A percentile compares a stretch with the other conserved stretches of the same genome.
Conservation (phyloP, 202 grass and related monocot genomes). For the Zoysia matrella region DNA sequence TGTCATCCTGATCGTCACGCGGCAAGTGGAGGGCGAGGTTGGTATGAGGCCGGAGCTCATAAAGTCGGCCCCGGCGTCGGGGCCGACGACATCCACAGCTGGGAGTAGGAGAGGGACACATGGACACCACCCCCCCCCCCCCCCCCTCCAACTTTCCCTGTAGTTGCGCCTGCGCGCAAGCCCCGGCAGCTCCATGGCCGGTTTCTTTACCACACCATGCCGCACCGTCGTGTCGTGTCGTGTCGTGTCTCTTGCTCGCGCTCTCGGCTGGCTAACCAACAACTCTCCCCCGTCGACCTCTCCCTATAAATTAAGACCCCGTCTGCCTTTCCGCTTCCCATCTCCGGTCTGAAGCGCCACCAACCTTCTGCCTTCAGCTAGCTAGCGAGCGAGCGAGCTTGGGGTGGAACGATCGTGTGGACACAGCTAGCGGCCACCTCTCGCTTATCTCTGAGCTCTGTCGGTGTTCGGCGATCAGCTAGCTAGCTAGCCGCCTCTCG, state of each 20-base stretch:
- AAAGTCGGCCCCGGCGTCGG: not conserved
- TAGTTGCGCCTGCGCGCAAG: not conserved
- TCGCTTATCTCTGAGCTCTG: not conserved
- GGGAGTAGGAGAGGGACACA: slow-evolving; percentile 12
- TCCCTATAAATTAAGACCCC: slow-evolving; percentile 56
- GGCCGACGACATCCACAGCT: not conserved
- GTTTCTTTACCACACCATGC: not conserved
- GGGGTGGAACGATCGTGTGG: too few relatives aligned
- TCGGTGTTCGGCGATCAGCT: too few relatives aligned
- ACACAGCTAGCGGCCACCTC: too few relatives aligned
- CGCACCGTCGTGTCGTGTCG: not conserved
- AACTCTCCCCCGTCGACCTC: not conserved
- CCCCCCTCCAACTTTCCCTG: not conserved
- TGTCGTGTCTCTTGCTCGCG: not conserved
- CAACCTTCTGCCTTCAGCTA: too few relatives aligned
- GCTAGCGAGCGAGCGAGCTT: too few relatives aligned
- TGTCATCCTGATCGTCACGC: slow-evolving; percentile 37
- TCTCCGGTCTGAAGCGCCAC: not conserved
- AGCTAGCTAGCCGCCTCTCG: too few relatives aligned
- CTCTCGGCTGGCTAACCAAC: not conserved
- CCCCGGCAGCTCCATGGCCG: not conserved
- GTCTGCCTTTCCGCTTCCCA: slow-evolving; percentile 37
- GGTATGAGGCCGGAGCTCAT: slow-evolving; percentile 21
- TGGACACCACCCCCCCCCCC: not conserved
- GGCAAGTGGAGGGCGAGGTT: slow-evolving; percentile 46